These are phyloP conservation scores for Simmondsia chinensis DNA, from an alignment of 148 eudicot genomes.

Conservation along the genomic window DNA sequence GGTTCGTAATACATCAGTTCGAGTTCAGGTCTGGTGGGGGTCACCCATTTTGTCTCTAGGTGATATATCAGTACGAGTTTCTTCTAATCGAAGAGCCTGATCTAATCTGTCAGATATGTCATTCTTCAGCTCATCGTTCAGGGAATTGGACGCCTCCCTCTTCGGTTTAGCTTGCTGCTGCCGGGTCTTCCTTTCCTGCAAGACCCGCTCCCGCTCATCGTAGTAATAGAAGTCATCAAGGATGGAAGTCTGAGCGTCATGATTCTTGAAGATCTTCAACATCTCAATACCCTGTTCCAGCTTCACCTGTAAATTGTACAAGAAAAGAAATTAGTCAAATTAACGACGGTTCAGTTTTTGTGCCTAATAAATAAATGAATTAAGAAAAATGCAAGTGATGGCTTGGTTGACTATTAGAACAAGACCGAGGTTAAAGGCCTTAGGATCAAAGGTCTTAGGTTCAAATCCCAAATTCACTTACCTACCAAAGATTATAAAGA, in stretches of 20 bases:
- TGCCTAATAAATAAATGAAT: no score
- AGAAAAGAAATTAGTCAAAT: no score
- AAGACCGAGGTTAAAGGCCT: no score
- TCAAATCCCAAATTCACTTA: no score
- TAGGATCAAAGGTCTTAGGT: no score
- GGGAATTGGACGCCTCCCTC: conserved; percentile 22
- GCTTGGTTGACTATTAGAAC: no score
- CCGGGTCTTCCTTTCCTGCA: conserved; percentile 69
- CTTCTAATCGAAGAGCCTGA: conserved; percentile 63
- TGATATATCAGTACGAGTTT: conserved; percentile 33
- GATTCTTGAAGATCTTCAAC: conserved; percentile 78
- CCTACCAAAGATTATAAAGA: no score
- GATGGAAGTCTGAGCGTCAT: conserved; percentile 62
- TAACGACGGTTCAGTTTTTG: no score
- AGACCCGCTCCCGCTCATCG: conserved; percentile 67
- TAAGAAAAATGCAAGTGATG: no score
- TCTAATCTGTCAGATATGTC: conserved; percentile 63
- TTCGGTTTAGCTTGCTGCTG: conserved; percentile 45
- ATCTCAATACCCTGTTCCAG: conserved; percentile 81
- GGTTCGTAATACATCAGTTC: no score
- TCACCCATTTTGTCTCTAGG: no score
- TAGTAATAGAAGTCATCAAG: conserved; percentile 80
- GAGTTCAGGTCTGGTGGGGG: no score
- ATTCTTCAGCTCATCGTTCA: conserved; percentile 34
- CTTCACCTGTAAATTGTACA: conserved; percentile 51